Evolutionary conservation across 2,329 filamentous ascomycete genomes (phyloP).

Genomic region (Apiospora malaysiana): DNA sequence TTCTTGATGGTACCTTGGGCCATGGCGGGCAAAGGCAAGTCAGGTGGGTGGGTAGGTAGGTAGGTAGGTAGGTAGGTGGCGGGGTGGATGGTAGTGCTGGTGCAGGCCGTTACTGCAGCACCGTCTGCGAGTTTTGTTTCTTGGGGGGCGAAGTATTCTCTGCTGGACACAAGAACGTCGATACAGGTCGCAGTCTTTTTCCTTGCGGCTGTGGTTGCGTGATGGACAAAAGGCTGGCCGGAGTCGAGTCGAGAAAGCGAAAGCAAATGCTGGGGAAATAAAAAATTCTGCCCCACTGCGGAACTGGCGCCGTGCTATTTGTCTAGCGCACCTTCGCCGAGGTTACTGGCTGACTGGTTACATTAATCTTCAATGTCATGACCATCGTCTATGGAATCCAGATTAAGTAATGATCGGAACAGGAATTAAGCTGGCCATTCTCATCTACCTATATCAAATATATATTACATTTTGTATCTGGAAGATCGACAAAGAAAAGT

Average conservation of each 20-base stretch:
- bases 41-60: neutral
- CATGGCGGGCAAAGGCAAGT: slow-evolving; percentile 45
- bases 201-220: neutral
- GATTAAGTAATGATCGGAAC: neutral
- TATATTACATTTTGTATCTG: neutral
- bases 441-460: slow-evolving; percentile 4
- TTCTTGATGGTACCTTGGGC: slow-evolving; percentile 62
- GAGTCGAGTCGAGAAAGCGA: neutral
- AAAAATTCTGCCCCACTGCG: slow-evolving; percentile 14
- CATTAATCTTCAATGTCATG: too few species aligned
- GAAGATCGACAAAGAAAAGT: neutral
- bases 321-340: neutral
- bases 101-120: neutral
- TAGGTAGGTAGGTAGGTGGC: neutral
- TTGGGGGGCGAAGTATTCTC: neutral
- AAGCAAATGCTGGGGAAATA: neutral
- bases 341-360: too few species aligned
- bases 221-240: neutral
- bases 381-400: neutral
- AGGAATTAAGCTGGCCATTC: neutral
- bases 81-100: neutral
- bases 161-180: neutral
- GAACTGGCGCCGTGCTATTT: slow-evolving; percentile 7
- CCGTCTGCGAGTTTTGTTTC: neutral
- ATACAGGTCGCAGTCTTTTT: neutral